A percentile compares a stretch with the other conserved stretches of the same genome.
phyloP scores from a whole-genome alignment of 2,329 filamentous ascomycete species.

The Dactylonectria macrodidyma region DNA sequence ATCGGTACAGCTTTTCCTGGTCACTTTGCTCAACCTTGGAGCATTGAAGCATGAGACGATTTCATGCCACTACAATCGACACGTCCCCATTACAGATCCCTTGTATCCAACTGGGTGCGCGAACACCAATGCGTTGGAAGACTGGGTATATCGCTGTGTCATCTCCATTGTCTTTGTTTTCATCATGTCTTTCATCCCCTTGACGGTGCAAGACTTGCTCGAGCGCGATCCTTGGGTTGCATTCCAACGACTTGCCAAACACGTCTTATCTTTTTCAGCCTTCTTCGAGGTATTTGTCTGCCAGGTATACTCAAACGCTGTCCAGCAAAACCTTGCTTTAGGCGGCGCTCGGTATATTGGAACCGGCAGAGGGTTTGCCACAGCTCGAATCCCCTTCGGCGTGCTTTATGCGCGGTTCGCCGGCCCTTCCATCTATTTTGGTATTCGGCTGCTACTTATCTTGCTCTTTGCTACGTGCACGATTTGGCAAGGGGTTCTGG shows the following conservation, averaged over 20 bases:
- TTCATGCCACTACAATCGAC: conserved; percentile 85
- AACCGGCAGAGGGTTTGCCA: conserved; percentile 98
- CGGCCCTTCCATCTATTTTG: conserved; percentile 95
- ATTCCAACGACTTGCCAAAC: conserved; percentile 91
- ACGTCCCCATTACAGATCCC: conserved; percentile 91
- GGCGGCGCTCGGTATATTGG: conserved; percentile 98
- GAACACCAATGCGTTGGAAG: conserved; percentile 87
- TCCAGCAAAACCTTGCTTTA: conserved; percentile 94
- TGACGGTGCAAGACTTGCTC: conserved; percentile 94
- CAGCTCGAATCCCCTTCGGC: conserved; percentile 97
- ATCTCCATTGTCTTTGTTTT: conserved; percentile 99
- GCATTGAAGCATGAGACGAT: conserved; percentile 91
- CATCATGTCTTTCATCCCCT: conserved; percentile 95
- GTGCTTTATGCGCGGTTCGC: conserved; percentile 98
- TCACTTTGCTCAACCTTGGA: conserved; percentile 90
- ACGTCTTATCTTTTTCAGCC: conserved; percentile 92
- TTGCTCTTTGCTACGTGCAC: conserved; percentile 95
- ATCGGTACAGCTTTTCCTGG: conserved; percentile 99
- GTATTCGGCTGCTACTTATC: conserved; percentile 92
- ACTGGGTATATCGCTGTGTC: conserved; percentile 95
- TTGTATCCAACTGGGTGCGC: conserved; percentile 90
- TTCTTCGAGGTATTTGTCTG: conserved; percentile 99
- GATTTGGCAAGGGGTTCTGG: conserved; percentile 88
- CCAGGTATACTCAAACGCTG: conserved; percentile 97
- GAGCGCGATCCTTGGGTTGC: conserved; percentile 96